phyloP scores from a whole-genome alignment of 495 filamentous ascomycete species.

The Entonaema liquescens region DNA sequence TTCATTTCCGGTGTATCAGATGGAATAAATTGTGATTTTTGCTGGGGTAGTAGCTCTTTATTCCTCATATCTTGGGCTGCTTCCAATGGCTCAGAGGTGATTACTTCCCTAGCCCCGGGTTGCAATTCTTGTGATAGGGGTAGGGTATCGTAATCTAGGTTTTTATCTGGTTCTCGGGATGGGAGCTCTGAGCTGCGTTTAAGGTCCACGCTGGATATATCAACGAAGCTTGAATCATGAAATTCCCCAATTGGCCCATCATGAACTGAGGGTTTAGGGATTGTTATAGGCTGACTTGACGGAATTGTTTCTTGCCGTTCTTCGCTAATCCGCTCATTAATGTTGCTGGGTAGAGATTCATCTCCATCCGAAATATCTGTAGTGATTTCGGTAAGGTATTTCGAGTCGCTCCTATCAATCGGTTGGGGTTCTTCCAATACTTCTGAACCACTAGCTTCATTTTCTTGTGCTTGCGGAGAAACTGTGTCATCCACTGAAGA shows the following conservation, averaged over 20 bases:
- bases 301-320: background rate
- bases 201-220: background rate
- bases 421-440: background rate
- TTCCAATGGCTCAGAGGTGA: background rate
- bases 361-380: background rate
- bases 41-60: conserved; percentile 4
- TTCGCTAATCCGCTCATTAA: background rate
- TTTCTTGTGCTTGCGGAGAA: conserved; percentile 1
- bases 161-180: background rate
- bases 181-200: background rate
- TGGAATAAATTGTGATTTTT: background rate
- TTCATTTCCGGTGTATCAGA: background rate
- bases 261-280: background rate
- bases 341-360: background rate
- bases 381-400: background rate
- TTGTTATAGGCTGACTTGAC: background rate
- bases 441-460: background rate
- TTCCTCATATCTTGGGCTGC: background rate
- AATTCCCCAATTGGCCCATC: background rate
- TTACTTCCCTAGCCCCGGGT: background rate
- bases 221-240: background rate
- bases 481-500: conserved; percentile 1
- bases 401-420: background rate
- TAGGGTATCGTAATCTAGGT: background rate
- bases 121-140: background rate